Percentiles rank a stretch among this genome's conserved stretches.
Evolutionary conservation across 306 rosid species (phyloP).

Genomic region (Quercus gilva): DNA sequence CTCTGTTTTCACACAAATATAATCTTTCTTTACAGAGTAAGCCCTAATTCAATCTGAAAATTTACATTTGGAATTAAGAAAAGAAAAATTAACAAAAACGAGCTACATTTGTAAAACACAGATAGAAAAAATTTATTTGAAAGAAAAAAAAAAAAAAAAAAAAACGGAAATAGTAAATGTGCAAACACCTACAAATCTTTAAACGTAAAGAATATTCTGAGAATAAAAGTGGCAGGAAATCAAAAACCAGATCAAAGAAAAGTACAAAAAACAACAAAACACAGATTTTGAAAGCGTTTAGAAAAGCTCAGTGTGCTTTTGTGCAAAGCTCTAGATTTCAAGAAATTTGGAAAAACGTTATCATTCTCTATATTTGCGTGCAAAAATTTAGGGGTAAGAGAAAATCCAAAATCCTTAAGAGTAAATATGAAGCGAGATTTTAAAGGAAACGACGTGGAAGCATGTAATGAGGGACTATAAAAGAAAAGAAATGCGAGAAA

Average conservation of each 20-base stretch:
- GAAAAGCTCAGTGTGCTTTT: not conserved
- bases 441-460: not conserved
- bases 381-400: not conserved
- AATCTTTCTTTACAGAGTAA: not conserved
- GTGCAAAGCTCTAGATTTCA: not conserved
- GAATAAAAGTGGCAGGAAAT: not conserved
- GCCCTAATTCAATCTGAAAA: not conserved
- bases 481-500: not conserved
- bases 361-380: not conserved
- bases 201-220: not conserved
- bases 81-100: too few relatives aligned
- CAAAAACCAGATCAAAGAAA: not conserved
- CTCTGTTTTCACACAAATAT: not conserved
- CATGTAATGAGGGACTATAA: not conserved
- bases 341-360: not conserved
- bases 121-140: not conserved
- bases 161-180: not conserved
- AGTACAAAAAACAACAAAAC: not conserved
- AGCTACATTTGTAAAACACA: not conserved
- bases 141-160: not conserved
- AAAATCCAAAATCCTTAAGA: constrained; percentile 1
- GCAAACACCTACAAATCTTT: not conserved
- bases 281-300: not conserved
- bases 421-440: not conserved
- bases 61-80: not conserved